Percentiles rank a stretch among this genome's conserved stretches.
Conservation (phyloP, 2,329 filamentous ascomycete species). For the Macrophomina tecta region DNA sequence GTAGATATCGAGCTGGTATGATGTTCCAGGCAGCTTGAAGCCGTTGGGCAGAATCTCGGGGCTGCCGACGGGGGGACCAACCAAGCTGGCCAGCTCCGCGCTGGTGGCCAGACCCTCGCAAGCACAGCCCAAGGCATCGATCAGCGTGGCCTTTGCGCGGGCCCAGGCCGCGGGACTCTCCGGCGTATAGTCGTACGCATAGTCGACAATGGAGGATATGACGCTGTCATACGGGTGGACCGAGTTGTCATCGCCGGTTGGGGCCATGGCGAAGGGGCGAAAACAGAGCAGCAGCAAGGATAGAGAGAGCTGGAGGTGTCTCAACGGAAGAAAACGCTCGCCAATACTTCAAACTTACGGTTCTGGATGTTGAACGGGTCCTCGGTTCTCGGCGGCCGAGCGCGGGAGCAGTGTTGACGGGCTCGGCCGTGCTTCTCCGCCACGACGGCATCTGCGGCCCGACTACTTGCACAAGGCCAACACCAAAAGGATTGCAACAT, state of each 20-base stretch:
- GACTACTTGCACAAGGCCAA: too few species aligned
- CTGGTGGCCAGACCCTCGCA: constrained; percentile 87
- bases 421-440: neutral
- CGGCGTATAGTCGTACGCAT: neutral
- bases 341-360: too few species aligned
- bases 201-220: constrained; percentile 6
- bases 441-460: neutral
- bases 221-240: neutral
- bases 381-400: constrained; percentile 5
- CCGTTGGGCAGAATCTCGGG: constrained; percentile 88
- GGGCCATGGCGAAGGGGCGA: neutral
- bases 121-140: constrained; percentile 96
- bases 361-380: neutral
- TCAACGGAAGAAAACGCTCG: too few species aligned
- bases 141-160: neutral
- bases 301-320: neutral
- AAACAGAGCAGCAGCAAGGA: neutral
- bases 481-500: too few species aligned
- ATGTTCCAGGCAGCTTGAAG: constrained; percentile 86
- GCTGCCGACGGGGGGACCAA: constrained; percentile 89
- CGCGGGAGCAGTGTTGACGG: neutral
- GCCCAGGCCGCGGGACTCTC: neutral
- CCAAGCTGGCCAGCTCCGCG: constrained; percentile 92
- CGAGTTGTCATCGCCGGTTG: constrained; percentile 5
- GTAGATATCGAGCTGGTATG: constrained; percentile 92